A percentile compares a stretch with the other conserved stretches of the same genome.
Evolutionary conservation across 176 grass and related monocot species (phyloP).

Genomic region (Cocos nucifera): DNA sequence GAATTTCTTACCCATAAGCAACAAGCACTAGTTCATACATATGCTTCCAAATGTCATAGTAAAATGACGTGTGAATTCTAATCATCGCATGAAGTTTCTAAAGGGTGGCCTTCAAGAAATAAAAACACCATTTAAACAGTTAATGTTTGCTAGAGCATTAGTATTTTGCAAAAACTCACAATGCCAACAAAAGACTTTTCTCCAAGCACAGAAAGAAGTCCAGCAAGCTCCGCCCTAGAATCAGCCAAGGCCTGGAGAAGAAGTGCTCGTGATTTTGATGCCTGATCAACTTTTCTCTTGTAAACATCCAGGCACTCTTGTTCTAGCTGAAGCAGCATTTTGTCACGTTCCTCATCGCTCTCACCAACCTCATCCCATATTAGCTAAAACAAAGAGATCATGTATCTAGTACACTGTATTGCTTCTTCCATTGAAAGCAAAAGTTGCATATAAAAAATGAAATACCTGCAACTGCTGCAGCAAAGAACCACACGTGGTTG

Average conservation of each 20-base stretch:
- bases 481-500: constrained; percentile 75
- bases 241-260: constrained; percentile 72
- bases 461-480: constrained; percentile 78
- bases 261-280: constrained; percentile 47
- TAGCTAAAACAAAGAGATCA: constrained; percentile 41
- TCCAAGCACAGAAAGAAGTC: constrained; percentile 65
- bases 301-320: constrained; percentile 94
- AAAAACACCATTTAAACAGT: too few relatives aligned
- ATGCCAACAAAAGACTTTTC: constrained; percentile 59
- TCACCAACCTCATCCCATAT: constrained; percentile 98
- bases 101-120: too few relatives aligned
- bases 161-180: constrained; percentile 27
- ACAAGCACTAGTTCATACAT: too few relatives aligned
- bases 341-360: constrained; percentile 75
- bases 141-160: too few relatives aligned
- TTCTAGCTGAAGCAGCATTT: constrained; percentile 80
- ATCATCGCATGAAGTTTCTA: too few relatives aligned
- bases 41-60: too few relatives aligned
- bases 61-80: too few relatives aligned
- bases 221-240: constrained; percentile 57
- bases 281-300: constrained; percentile 82
- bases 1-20: too few relatives aligned
- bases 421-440: not conserved
- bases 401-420: constrained; percentile 3
- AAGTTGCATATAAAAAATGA: constrained; percentile 4